Conservation (phyloP, 2,329 filamentous ascomycete species). For the Trichoderma koningii region DNA sequence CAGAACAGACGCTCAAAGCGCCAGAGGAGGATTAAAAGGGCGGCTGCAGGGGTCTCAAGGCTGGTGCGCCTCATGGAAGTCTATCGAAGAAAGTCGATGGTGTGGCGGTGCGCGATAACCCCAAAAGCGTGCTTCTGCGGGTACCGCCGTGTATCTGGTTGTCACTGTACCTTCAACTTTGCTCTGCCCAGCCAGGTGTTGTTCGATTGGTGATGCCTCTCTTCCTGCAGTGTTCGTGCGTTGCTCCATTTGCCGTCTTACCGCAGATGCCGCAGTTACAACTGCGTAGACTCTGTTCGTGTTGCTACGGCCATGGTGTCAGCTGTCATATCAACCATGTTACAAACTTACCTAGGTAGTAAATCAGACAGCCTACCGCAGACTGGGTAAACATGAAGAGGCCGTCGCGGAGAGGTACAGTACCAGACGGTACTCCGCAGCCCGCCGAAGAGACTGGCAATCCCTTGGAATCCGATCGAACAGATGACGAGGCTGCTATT, state of each 20-base stretch:
- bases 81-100: conserved; percentile 47
- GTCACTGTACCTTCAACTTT: conserved; percentile 4
- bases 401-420: not conserved
- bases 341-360: too few relatives aligned
- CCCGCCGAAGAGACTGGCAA: not conserved
- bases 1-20: conserved; percentile 17
- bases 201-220: too few relatives aligned
- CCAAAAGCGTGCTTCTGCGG: conserved; percentile 5
- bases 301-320: too few relatives aligned
- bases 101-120: conserved; percentile 42
- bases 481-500: not conserved
- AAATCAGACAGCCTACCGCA: too few relatives aligned
- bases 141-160: conserved; percentile 16
- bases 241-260: too few relatives aligned
- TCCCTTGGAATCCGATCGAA: conserved; percentile 11
- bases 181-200: not conserved
- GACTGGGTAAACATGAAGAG: too few relatives aligned
- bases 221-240: too few relatives aligned
- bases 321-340: too few relatives aligned
- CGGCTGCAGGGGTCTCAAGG: conserved; percentile 38
- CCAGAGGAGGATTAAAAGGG: conserved; percentile 35
- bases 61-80: conserved; percentile 47
- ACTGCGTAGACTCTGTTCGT: too few relatives aligned
- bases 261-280: too few relatives aligned
- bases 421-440: not conserved